Conservation (phyloP, 1,139 yeast genomes). For the Scheffersomyces segobiensis region DNA sequence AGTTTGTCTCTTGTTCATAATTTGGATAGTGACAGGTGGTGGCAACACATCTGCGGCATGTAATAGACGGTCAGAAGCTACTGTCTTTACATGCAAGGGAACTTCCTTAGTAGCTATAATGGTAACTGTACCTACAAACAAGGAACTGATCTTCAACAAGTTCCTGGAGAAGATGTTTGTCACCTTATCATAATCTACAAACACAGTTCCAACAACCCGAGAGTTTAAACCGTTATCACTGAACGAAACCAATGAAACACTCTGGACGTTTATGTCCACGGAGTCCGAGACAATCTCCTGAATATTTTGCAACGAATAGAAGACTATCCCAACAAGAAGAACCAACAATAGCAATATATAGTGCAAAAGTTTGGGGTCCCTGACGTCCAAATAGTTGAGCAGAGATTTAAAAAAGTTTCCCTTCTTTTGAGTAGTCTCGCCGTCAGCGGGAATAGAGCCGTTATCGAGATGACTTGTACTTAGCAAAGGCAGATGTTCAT, state of each 20-base stretch:
- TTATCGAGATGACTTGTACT: background rate
- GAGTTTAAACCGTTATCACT: conserved; percentile 24
- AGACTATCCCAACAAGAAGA: conserved; percentile 14
- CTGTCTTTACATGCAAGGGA: conserved; percentile 20
- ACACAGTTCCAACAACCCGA: conserved; percentile 24
- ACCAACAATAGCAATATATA: conserved; percentile 15
- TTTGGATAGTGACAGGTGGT: conserved; percentile 24
- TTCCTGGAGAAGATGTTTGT: conserved; percentile 19
- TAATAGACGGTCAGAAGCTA: conserved; percentile 13
- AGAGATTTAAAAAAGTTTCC: background rate
- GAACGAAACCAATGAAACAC: conserved; percentile 19
- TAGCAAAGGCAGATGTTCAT: background rate
- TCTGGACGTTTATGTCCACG: conserved; percentile 18
- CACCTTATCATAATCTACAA: conserved; percentile 26
- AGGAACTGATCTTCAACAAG: conserved; percentile 20
- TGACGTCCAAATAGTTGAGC: conserved; percentile 3
- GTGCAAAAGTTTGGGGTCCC: conserved; percentile 15
- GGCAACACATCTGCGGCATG: conserved; percentile 28
- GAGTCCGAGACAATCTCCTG: conserved; percentile 17
- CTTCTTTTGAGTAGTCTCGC: background rate
- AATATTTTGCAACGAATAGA: conserved; percentile 17
- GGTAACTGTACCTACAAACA: conserved; percentile 23
- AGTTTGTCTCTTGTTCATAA: conserved; percentile 21
- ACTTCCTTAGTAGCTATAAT: conserved; percentile 24
- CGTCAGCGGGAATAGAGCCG: background rate